These are phyloP conservation scores for Phytopythium cucurbitacearum DNA, from an alignment of 352 stramenopile species.

Conservation along the genomic window DNA sequence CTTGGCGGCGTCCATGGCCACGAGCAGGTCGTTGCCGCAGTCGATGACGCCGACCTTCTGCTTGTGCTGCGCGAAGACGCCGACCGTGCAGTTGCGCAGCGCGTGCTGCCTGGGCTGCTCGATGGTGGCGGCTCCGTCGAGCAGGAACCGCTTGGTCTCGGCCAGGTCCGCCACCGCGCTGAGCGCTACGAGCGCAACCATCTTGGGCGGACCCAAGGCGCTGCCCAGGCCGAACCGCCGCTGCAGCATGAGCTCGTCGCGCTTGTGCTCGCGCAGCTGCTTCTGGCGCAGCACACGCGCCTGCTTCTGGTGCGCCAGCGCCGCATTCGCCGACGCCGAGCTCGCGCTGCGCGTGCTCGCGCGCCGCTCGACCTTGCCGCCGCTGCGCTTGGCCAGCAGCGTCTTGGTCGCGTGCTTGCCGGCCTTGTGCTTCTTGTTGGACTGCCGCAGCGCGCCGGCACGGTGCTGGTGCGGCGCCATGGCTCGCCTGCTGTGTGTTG, in stretches of 20 bases:
- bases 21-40: conserved; percentile 78
- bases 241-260: conserved; percentile 79
- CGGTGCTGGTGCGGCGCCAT: conserved; percentile 85
- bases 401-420: conserved; percentile 84
- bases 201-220: conserved; percentile 70
- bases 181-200: conserved; percentile 82
- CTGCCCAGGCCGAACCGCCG: conserved; percentile 77
- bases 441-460: conserved; percentile 86
- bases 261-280: conserved; percentile 81
- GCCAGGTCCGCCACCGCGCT: conserved; percentile 56
- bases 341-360: conserved; percentile 36
- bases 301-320: conserved; percentile 65
- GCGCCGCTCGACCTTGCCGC: conserved; percentile 71
- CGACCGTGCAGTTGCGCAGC: conserved; percentile 62
- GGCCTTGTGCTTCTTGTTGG: conserved; percentile 91
- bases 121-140: conserved; percentile 52
- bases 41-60: conserved; percentile 86
- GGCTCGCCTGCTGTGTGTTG: neutral
- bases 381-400: conserved; percentile 51
- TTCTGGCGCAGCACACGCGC: conserved; percentile 80
- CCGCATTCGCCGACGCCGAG: conserved; percentile 34
- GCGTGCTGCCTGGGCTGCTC: conserved; percentile 49
- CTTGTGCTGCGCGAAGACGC: conserved; percentile 80
- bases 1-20: conserved; percentile 81
- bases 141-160: conserved; percentile 58